phyloP scores from a whole-genome alignment of 2,329 filamentous ascomycete species.

The Beauveria caledonica region DNA sequence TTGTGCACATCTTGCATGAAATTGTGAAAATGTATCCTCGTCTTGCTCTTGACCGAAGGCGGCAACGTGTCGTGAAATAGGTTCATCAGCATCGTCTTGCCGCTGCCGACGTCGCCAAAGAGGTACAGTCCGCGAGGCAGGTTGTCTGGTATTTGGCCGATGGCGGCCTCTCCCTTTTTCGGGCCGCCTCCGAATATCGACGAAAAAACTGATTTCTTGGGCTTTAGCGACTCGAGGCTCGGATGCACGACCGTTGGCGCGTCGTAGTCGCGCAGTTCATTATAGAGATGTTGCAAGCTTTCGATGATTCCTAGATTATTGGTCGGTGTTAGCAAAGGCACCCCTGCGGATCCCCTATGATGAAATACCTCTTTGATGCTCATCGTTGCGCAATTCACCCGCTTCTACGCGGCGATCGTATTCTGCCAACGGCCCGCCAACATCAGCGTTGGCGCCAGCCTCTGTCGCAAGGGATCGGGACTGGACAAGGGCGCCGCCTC shows the following conservation, averaged over 20 bases:
- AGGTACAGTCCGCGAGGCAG: slow-evolving; percentile 88
- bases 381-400: slow-evolving; percentile 73
- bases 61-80: slow-evolving; percentile 93
- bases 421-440: slow-evolving; percentile 69
- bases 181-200: slow-evolving; percentile 53
- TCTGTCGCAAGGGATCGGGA: slow-evolving; percentile 23
- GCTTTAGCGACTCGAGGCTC: slow-evolving; percentile 60
- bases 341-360: not conserved
- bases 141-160: slow-evolving; percentile 54
- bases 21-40: slow-evolving; percentile 95
- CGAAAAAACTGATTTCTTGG: slow-evolving; percentile 45
- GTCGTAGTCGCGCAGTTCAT: slow-evolving; percentile 66
- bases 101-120: slow-evolving; percentile 91
- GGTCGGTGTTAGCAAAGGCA: not conserved
- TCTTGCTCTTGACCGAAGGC: slow-evolving; percentile 69
- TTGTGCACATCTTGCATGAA: slow-evolving; percentile 99
- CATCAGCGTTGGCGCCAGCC: slow-evolving; percentile 19
- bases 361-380: slow-evolving; percentile 72
- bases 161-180: slow-evolving; percentile 27
- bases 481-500: slow-evolving; percentile 11
- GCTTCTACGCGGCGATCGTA: slow-evolving; percentile 74
- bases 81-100: slow-evolving; percentile 99
- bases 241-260: slow-evolving; percentile 71
- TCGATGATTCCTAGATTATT: slow-evolving; percentile 67
- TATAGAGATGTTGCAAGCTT: slow-evolving; percentile 79